Conservation (phyloP, 345 rosid genomes). For the Linum usitatissimum region DNA sequence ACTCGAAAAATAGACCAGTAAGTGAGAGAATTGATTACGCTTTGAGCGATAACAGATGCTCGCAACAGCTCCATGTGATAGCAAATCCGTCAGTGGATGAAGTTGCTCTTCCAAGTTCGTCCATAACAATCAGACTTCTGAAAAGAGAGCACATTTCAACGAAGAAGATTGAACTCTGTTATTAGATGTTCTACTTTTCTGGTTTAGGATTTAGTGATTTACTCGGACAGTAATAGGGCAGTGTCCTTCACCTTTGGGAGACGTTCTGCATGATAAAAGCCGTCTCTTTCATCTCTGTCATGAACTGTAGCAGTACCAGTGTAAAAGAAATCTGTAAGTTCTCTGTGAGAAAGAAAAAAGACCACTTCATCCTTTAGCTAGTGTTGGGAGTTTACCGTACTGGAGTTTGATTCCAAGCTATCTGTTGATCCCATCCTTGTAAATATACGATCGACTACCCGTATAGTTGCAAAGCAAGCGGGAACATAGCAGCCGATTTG, state of each 20-base stretch:
- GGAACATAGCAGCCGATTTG: constrained; percentile 96
- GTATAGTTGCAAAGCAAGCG: constrained; percentile 70
- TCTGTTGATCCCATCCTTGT: constrained; percentile 93
- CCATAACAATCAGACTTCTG: constrained; percentile 88
- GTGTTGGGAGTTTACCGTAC: constrained; percentile 47
- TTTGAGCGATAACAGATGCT: constrained; percentile 63
- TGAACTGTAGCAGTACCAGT: constrained; percentile 44
- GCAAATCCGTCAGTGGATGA: constrained; percentile 93
- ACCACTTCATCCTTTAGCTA: background rate
- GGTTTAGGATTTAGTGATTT: background rate
- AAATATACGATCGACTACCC: constrained; percentile 83
- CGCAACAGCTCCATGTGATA: constrained; percentile 97
- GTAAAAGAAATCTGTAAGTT: background rate
- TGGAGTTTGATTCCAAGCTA: constrained; percentile 83
- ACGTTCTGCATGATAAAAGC: constrained; percentile 94
- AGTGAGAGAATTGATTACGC: constrained; percentile 38
- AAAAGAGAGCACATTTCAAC: background rate
- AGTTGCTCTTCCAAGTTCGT: constrained; percentile 98
- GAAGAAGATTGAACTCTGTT: background rate
- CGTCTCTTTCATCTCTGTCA: constrained; percentile 99
- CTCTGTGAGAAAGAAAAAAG: background rate
- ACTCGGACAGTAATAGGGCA: constrained; percentile 5
- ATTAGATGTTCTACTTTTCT: background rate
- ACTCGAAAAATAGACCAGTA: background rate
- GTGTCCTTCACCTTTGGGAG: constrained; percentile 45